These are phyloP conservation scores for Leptographium galeiforme DNA, from an alignment of 2,329 filamentous ascomycete species.

Conservation along the genomic window DNA sequence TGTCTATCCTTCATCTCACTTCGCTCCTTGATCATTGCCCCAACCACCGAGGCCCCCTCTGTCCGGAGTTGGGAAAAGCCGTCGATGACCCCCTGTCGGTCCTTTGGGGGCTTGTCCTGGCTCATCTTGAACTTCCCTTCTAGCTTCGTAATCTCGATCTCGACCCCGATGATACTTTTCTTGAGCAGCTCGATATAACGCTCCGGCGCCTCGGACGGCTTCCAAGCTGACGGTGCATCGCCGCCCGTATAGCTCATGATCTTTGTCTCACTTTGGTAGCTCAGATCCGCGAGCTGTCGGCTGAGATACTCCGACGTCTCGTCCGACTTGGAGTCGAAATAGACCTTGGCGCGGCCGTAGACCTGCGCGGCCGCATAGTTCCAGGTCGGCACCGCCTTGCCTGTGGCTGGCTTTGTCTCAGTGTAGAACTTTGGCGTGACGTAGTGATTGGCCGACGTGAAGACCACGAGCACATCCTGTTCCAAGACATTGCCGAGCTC, in stretches of 20 bases:
- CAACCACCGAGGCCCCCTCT: slow-evolving; percentile 14
- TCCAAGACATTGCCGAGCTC: slow-evolving; percentile 14
- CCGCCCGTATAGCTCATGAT: slow-evolving; percentile 42
- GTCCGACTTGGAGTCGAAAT: slow-evolving; percentile 31
- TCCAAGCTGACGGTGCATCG: slow-evolving; percentile 31
- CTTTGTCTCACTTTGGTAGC: slow-evolving; percentile 30
- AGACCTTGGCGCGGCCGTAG: slow-evolving; percentile 44
- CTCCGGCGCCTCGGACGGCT: slow-evolving; percentile 41
- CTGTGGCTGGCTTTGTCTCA: slow-evolving; percentile 48
- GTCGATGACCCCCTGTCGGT: slow-evolving; percentile 40
- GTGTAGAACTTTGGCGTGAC: slow-evolving; percentile 56
- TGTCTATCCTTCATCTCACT: neutral
- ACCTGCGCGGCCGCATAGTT: slow-evolving; percentile 54
- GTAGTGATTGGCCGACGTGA: slow-evolving; percentile 49
- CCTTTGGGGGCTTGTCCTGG: slow-evolving; percentile 40
- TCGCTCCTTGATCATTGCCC: neutral
- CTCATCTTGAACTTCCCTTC: slow-evolving; percentile 56
- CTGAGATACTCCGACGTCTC: slow-evolving; percentile 28
- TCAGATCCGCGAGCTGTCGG: slow-evolving; percentile 38
- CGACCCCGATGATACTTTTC: slow-evolving; percentile 47
- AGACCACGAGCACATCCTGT: slow-evolving; percentile 48
- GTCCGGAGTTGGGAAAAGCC: slow-evolving; percentile 33
- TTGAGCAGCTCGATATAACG: slow-evolving; percentile 42
- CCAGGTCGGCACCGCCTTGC: slow-evolving; percentile 59
- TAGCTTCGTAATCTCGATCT: slow-evolving; percentile 40